Evolutionary conservation across 108 stramenopile genomes (phyloP), one percentile per base, ranked within the genome.

Genomic region (Fragilariopsis cylindrus): DNA sequence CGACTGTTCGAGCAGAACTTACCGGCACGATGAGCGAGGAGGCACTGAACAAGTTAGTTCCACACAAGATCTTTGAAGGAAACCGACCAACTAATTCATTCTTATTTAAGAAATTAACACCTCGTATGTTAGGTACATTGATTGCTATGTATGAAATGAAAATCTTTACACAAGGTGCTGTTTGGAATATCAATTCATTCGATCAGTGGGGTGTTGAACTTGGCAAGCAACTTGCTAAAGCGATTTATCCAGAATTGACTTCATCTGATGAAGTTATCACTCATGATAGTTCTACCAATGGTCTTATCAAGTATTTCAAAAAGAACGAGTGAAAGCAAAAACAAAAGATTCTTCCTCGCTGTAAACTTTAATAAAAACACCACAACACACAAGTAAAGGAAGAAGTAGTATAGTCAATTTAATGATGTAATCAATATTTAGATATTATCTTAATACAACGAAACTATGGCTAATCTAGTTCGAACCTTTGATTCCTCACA

Each of bases 91-190:
- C 96, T 64, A 95, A 92, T 71, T 93, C 97, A 11, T 84, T 93
- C 76, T 71, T 94, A 63, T 89, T 93, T 86, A 88, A 91, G 58
- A 86, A 87, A 75, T 79, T 94, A 16, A 92, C 92, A 53, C 92
- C 96, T 18, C 90, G 88, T 72, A 88, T 87, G 7, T 62, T 94
- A 45, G 98, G 98, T 50, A 95, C 94, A 63, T 83, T 98, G 60
- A 92, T 99, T 46, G 95, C 99, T 43, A 88, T 98, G 70, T 99
- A 98, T 77, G 99, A 99, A 80, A 97, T 98, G 87, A 91, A 98
- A 65, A 97, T 96, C 47, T 98, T 94, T 53, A 93, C 95, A n/a
- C 97, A 98, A 85, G 99, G 98, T 57, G 98, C 96, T 70, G 73
- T 99, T 48, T 99, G 99, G 99, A 95, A 96, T 49, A 86, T 99